Percentiles rank a stretch among this genome's conserved stretches.
These are phyloP conservation scores for Pyrus hybrid DNA, from an alignment of 331 rosid species.

Conservation along the genomic window DNA sequence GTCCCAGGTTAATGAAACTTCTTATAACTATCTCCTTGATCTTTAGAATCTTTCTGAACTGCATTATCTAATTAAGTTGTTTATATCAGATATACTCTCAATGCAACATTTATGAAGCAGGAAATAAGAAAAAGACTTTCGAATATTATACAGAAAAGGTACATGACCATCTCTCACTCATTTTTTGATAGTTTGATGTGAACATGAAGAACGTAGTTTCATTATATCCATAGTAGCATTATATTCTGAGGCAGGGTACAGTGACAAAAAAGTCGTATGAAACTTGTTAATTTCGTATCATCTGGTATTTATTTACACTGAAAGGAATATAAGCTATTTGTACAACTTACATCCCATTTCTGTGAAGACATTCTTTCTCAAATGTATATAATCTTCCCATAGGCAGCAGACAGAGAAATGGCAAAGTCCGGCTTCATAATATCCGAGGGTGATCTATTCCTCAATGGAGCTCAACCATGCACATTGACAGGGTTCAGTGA, in stretches of 20 bases:
- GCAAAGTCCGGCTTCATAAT: conserved; percentile 32
- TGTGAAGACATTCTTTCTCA: neutral
- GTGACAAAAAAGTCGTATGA: no score
- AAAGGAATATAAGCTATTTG: neutral
- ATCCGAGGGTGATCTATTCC: conserved; percentile 59
- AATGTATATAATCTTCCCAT: neutral
- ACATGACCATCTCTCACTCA: conserved; percentile 7
- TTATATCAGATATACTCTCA: conserved; percentile 57
- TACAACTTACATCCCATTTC: neutral
- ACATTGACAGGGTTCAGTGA: conserved; percentile 12
- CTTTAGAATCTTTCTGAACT: neutral
- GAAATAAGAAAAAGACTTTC: conserved; percentile 54
- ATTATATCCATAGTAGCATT: no score
- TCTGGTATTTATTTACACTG: no score
- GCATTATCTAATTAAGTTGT: neutral
- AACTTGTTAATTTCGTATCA: no score
- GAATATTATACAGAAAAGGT: conserved; percentile 73
- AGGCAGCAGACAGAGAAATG: conserved; percentile 54
- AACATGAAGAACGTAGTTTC: neutral
- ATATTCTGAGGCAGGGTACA: no score
- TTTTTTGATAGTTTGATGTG: neutral
- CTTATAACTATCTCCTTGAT: neutral
- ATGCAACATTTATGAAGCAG: conserved; percentile 71
- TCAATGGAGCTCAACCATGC: conserved; percentile 55
- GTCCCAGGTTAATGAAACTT: conserved; percentile 8